These are phyloP conservation scores for Eucalyptus marginata DNA, from an alignment of 345 rosid genomes.

Conservation along the genomic window DNA sequence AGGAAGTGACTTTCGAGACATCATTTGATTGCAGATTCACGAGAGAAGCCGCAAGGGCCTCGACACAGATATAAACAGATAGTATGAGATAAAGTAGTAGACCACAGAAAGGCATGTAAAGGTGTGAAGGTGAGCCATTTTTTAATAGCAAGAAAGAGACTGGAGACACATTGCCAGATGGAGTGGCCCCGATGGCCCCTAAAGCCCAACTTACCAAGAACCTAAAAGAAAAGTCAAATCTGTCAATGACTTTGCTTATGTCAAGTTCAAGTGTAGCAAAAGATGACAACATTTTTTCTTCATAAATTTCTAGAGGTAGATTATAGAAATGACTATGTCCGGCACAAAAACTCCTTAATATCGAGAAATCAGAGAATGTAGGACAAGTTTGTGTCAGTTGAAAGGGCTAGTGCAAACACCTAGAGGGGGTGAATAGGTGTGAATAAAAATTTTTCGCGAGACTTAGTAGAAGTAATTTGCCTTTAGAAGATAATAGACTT, in stretches of 20 bases:
- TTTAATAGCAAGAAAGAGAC: not conserved
- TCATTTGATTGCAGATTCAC: too few relatives aligned
- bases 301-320: too few relatives aligned
- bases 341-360: not conserved
- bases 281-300: not conserved
- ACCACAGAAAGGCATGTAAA: not conserved
- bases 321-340: not conserved
- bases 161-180: not conserved
- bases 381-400: not conserved
- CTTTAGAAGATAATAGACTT: too few relatives aligned
- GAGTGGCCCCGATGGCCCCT: not conserved
- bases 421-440: too few relatives aligned
- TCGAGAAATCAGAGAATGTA: not conserved
- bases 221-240: not conserved
- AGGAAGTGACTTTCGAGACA: too few relatives aligned
- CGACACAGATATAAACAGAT: too few relatives aligned
- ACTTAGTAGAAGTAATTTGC: too few relatives aligned
- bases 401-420: too few relatives aligned
- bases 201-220: not conserved
- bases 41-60: too few relatives aligned
- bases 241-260: not conserved
- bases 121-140: not conserved
- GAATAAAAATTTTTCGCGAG: too few relatives aligned
- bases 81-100: too few relatives aligned
- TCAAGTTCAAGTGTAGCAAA: not conserved